Evolutionary conservation across 83 land plant genomes (phyloP).

Genomic region (Picea abies): DNA sequence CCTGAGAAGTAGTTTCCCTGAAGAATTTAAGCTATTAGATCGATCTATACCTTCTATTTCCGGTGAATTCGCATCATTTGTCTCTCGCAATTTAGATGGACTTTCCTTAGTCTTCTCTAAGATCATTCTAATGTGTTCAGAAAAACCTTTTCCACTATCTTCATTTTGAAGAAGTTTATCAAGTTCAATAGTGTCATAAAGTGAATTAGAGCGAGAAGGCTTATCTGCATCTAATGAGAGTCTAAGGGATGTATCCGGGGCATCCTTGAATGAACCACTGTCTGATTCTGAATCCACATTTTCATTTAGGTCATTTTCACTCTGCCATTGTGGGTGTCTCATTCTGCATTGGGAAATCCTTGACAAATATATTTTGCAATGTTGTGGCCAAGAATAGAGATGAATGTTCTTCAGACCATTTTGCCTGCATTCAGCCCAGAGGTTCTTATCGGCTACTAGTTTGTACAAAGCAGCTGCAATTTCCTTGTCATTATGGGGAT

Average conservation of each 20-base stretch:
- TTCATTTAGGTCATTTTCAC: constrained; percentile 22
- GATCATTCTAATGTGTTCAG: constrained; percentile 8
- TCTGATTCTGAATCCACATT: constrained; percentile 48
- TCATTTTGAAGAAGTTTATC: constrained; percentile 17
- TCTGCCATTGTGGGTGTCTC: constrained; percentile 55
- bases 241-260: constrained; percentile 63
- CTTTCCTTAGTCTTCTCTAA: background rate
- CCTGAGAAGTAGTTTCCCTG: constrained; percentile 25
- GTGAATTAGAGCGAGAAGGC: constrained; percentile 17
- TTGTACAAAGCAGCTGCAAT: constrained; percentile 72
- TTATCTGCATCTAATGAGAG: constrained; percentile 66
- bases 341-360: constrained; percentile 60
- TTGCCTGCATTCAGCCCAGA: constrained; percentile 70
- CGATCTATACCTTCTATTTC: constrained; percentile 9
- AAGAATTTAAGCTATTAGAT: background rate
- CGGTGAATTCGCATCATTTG: background rate
- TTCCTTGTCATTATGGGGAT: constrained; percentile 72
- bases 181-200: constrained; percentile 13
- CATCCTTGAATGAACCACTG: constrained; percentile 66
- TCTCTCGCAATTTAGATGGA: background rate
- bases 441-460: constrained; percentile 64
- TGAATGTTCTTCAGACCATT: constrained; percentile 80
- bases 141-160: background rate
- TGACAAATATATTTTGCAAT: constrained; percentile 76
- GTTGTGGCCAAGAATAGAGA: constrained; percentile 84